Percentiles rank a stretch among this genome's conserved stretches.
These are phyloP conservation scores for Testicularia cyperi DNA, from an alignment of 1,284 basidiomycete genomes.

Conservation along the genomic window DNA sequence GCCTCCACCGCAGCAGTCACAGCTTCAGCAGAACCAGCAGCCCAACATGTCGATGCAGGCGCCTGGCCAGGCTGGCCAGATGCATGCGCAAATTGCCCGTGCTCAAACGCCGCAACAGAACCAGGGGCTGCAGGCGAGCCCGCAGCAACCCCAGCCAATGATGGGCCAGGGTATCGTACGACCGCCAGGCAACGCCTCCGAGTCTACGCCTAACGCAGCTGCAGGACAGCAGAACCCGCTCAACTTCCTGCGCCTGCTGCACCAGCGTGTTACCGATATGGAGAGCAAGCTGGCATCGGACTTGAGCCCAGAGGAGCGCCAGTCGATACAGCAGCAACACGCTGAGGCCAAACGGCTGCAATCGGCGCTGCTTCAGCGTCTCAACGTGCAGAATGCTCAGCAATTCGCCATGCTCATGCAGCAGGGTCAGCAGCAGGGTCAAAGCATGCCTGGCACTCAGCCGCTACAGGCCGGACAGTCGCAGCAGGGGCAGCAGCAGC, in stretches of 20 bases:
- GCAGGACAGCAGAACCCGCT: slow-evolving; percentile 32
- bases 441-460: too few relatives aligned
- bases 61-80: background rate
- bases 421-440: slow-evolving; percentile 26
- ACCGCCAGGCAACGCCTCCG: slow-evolving; percentile 11
- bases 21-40: slow-evolving; percentile 22
- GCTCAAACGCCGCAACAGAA: slow-evolving; percentile 17
- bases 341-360: slow-evolving; percentile 41
- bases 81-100: background rate
- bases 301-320: slow-evolving; percentile 36
- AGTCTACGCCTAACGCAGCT: slow-evolving; percentile 7
- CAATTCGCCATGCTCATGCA: slow-evolving; percentile 27
- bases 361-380: slow-evolving; percentile 28
- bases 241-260: slow-evolving; percentile 44
- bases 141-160: slow-evolving; percentile 1
- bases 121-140: slow-evolving; percentile 1
- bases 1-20: slow-evolving; percentile 4
- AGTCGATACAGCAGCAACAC: slow-evolving; percentile 31
- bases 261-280: slow-evolving; percentile 44
- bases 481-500: slow-evolving; percentile 7
- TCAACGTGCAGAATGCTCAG: slow-evolving; percentile 34
- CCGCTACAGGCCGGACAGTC: slow-evolving; percentile 5
- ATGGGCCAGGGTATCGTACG: slow-evolving; percentile 19
- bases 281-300: slow-evolving; percentile 42
- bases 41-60: background rate